phyloP scores from a whole-genome alignment of 2,329 filamentous ascomycete genomes.

The Epichloe sylvatica region DNA sequence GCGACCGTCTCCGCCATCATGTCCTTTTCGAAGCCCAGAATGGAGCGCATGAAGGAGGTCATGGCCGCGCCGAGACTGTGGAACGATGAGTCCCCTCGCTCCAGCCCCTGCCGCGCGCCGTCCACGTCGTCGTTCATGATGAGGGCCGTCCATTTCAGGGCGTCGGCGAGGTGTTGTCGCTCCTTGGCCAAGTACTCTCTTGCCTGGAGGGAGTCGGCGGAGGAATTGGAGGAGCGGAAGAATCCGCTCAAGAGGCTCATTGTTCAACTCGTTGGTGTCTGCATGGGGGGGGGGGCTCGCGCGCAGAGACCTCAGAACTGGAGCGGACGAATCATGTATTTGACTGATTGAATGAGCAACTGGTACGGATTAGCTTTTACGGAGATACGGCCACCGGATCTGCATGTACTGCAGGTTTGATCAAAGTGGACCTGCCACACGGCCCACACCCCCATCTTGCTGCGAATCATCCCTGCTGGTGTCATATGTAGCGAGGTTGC shows the following conservation, averaged over 20 bases:
- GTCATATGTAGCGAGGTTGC: no score
- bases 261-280: neutral
- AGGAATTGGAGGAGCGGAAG: slow-evolving; percentile 31
- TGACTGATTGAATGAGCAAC: no score
- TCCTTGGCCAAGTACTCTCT: slow-evolving; percentile 26
- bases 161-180: slow-evolving; percentile 42
- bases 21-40: slow-evolving; percentile 82
- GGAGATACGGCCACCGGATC: no score
- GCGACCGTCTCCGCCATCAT: slow-evolving; percentile 72
- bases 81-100: slow-evolving; percentile 66
- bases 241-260: slow-evolving; percentile 38
- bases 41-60: slow-evolving; percentile 70
- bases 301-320: no score
- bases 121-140: slow-evolving; percentile 89
- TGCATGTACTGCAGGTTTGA: no score
- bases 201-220: slow-evolving; percentile 16
- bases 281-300: no score
- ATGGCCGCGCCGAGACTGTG: slow-evolving; percentile 74
- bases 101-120: slow-evolving; percentile 59
- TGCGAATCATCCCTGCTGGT: no score
- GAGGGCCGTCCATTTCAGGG: slow-evolving; percentile 49
- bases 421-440: no score
- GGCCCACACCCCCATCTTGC: no score
- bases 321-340: no score
- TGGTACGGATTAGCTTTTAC: no score